Evolutionary conservation across 129 eudicot species (phyloP).

Genomic region (Calendula officinalis): DNA sequence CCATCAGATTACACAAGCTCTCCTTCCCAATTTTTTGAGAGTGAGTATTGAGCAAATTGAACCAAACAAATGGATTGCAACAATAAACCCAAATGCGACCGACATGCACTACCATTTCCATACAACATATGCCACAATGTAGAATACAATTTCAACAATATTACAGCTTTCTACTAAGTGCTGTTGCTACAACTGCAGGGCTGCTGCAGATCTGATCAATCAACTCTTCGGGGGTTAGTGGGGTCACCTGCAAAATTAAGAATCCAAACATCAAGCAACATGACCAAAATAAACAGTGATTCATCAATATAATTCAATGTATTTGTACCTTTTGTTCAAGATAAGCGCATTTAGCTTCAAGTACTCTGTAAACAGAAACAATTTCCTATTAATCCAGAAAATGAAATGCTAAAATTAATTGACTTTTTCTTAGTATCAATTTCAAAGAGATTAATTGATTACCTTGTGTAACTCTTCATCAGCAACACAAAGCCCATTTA

Average conservation of each 20-base stretch:
- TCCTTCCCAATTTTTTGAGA: no score
- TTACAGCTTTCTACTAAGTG: not conserved
- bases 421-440: not conserved
- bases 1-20: not conserved
- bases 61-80: not conserved
- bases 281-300: not conserved
- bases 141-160: not conserved
- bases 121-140: not conserved
- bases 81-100: not conserved
- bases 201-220: constrained; percentile 22
- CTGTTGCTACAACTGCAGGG: constrained; percentile 7
- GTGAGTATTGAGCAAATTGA: not conserved
- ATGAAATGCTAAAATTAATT: not conserved
- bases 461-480: constrained; percentile 78
- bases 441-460: constrained; percentile 37
- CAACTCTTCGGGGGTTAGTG: constrained; percentile 9
- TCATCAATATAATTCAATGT: not conserved
- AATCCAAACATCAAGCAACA: not conserved
- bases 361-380: constrained; percentile 26
- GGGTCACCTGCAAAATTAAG: constrained; percentile 1
- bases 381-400: constrained; percentile 6
- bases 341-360: constrained; percentile 29
- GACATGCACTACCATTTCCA: not conserved
- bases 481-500: constrained; percentile 50
- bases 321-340: constrained; percentile 31